Conservation (phyloP, 495 filamentous ascomycete genomes). For the Acidiella bohemica region DNA sequence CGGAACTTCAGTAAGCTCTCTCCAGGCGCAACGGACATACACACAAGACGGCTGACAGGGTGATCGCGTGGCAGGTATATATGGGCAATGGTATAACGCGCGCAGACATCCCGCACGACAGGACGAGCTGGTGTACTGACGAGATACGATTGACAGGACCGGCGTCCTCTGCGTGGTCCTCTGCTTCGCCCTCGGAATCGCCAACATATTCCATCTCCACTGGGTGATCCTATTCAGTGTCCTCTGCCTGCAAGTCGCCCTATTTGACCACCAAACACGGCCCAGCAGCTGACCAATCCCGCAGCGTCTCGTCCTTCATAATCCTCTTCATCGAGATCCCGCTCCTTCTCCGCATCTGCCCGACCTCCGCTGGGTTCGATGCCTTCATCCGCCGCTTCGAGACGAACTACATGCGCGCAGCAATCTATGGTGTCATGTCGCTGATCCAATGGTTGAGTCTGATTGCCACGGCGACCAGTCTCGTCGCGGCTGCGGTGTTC, state of each 20-base stretch:
- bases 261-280: neutral
- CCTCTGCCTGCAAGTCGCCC: constrained; percentile 79
- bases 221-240: constrained; percentile 68
- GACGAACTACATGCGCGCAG: constrained; percentile 95
- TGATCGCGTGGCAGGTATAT: constrained; percentile 74
- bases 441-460: constrained; percentile 69
- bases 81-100: constrained; percentile 84
- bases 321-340: constrained; percentile 96
- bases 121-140: no score
- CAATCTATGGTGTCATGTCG: constrained; percentile 70
- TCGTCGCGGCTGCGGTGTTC: constrained; percentile 78
- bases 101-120: neutral
- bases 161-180: constrained; percentile 89
- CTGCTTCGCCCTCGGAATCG: constrained; percentile 87
- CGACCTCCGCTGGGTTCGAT: constrained; percentile 82
- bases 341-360: constrained; percentile 92
- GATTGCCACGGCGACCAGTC: constrained; percentile 44
- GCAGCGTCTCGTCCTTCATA: constrained; percentile 63
- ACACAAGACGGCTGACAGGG: constrained; percentile 22
- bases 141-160: constrained; percentile 56
- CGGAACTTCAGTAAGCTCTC: constrained; percentile 87
- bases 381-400: constrained; percentile 80
- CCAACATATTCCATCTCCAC: constrained; percentile 64
- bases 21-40: neutral
- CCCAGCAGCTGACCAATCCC: neutral